Evolutionary conservation across 768 basidiomycete genomes (phyloP), one percentile per base, ranked within the genome.

Genomic region (Mycena kentingensis): DNA sequence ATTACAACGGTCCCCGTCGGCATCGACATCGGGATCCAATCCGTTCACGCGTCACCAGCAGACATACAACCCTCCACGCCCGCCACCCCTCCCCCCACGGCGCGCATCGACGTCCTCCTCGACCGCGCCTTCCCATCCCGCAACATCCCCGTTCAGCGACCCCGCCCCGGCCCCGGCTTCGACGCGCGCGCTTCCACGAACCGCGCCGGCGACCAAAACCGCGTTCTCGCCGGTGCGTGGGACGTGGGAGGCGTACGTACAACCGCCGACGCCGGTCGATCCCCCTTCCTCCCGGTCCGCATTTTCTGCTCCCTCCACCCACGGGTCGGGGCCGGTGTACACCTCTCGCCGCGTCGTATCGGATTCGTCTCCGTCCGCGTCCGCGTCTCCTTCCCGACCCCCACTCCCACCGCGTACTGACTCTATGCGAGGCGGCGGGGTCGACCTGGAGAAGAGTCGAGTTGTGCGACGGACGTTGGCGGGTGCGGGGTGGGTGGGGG

Each of bases 391-490:
- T n/a, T n/a, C n/a, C 7, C 36, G 8, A 37, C 11, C 36, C 36
- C 18, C 18, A 7, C 11, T 37, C 31, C 31, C 16, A 8, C 31
- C 31, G 31, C 31, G 31, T 8, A 8, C 31, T 16, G 31, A 32
- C 31, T 8, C 10, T 8, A 32, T 8, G 31, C 10, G 16, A 32
- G 31, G 16, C 8, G 31, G 10, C 31, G 8, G 10, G 31, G 10
- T 32, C 8, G 31, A 16, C 10, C 31, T 32, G 31, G 31, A 16
- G 31, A 32, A 16, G 10, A 32, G 10, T 32, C 10, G 31, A 8
- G 25, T 35, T 18, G 45, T 13, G 27, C 27, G 46, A 18, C 31
- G 46, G 46, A 48, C 46, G 46, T 48, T 48, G 46, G 46, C 46
- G 5, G 46, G 46, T 37, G 46, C 46, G 46, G 46, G 46, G 46